phyloP scores from a whole-genome alignment of 1,284 basidiomycete genomes.

The Apiotrichum laibachii region DNA sequence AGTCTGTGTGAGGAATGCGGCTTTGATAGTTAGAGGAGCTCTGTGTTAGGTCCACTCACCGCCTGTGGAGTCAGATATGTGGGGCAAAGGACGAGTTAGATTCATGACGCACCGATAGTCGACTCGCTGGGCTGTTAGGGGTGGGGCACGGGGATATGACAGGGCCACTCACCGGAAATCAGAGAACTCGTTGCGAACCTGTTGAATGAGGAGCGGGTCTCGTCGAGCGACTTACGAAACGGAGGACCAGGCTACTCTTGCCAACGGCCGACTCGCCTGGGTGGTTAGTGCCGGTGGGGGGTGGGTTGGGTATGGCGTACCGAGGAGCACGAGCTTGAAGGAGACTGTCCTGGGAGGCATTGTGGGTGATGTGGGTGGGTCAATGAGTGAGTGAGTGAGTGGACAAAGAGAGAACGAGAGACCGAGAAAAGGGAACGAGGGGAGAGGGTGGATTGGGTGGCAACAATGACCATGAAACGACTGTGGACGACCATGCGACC shows the following conservation, averaged over 20 bases:
- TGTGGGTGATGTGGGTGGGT: slow-evolving; percentile 6
- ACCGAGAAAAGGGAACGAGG: too few species aligned
- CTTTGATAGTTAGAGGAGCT: slow-evolving; percentile 51
- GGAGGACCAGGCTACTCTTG: slow-evolving; percentile 90
- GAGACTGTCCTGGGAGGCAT: slow-evolving; percentile 46
- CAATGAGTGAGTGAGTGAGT: slow-evolving; percentile 1
- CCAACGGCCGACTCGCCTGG: slow-evolving; percentile 94
- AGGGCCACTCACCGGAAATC: slow-evolving; percentile 77
- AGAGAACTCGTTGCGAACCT: slow-evolving; percentile 83
- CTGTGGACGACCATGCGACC: too few species aligned
- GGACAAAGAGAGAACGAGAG: not conserved
- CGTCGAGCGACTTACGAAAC: slow-evolving; percentile 67
- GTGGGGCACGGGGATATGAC: not conserved
- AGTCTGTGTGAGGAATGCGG: slow-evolving; percentile 95
- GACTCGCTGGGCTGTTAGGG: slow-evolving; percentile 39
- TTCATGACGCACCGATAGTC: slow-evolving; percentile 39
- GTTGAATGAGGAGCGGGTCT: not conserved
- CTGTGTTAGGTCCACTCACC: slow-evolving; percentile 10
- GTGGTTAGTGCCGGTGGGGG: not conserved
- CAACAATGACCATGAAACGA: slow-evolving; percentile 7
- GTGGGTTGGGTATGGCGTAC: slow-evolving; percentile 52
- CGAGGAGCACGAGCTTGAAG: slow-evolving; percentile 81
- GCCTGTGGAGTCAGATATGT: slow-evolving; percentile 14
- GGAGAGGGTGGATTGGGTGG: slow-evolving; percentile 8
- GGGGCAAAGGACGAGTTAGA: slow-evolving; percentile 6